Evolutionary conservation across 352 stramenopile genomes (phyloP).

Genomic region (Phytophthora fragariae): DNA sequence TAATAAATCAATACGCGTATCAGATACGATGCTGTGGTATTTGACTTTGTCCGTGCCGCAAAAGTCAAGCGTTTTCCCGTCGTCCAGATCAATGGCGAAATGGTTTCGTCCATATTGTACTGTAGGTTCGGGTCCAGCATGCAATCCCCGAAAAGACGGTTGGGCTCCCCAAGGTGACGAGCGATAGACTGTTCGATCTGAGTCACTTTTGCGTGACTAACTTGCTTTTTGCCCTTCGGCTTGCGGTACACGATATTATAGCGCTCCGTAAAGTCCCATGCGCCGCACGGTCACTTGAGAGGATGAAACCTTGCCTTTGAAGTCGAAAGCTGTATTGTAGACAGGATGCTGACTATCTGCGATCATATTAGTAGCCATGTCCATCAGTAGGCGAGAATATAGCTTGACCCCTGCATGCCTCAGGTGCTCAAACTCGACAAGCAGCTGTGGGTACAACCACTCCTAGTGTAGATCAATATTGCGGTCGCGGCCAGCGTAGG

Average conservation of each 20-base stretch:
- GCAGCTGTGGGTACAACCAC: background rate
- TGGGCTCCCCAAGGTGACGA: slow-evolving; percentile 1
- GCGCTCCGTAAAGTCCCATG: slow-evolving; percentile 15
- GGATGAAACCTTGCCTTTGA: background rate
- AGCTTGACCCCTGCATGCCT: background rate
- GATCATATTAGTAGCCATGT: slow-evolving; percentile 1
- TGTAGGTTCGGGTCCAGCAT: slow-evolving; percentile 2
- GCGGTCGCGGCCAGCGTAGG: background rate
- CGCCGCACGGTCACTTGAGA: background rate
- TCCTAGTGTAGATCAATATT: background rate
- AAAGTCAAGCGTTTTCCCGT: slow-evolving; percentile 18
- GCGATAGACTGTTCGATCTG: slow-evolving; percentile 19
- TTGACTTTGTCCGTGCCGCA: background rate
- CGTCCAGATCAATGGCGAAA: slow-evolving; percentile 24
- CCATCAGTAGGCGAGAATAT: background rate
- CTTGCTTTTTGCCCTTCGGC: slow-evolving; percentile 18
- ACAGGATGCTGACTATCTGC: slow-evolving; percentile 7
- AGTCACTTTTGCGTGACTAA: slow-evolving; percentile 5
- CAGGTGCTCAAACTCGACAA: background rate
- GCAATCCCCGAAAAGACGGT: slow-evolving; percentile 10
- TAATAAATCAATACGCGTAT: background rate
- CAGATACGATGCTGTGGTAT: too few species aligned
- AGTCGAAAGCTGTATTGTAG: background rate
- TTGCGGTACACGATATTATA: slow-evolving; percentile 17
- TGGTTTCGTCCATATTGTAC: slow-evolving; percentile 23